These are phyloP conservation scores for Anisodus tanguticus DNA, from an alignment of 257 asterid species.

Conservation along the genomic window DNA sequence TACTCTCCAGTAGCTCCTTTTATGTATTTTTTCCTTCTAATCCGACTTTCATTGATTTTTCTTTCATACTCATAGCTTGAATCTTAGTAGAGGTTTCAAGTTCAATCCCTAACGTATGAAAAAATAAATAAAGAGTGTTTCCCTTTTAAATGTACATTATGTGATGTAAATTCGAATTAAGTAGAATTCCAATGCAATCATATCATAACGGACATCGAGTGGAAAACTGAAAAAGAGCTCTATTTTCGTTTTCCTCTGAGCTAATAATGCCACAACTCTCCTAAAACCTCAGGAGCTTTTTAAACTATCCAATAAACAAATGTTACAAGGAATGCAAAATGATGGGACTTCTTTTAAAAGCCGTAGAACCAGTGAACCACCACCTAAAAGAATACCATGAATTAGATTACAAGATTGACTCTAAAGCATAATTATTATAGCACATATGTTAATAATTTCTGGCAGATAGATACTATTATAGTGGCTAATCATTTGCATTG, in stretches of 20 bases:
- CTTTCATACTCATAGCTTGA: too few relatives aligned
- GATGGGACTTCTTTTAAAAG: background rate
- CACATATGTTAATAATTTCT: background rate
- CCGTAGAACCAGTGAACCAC: background rate
- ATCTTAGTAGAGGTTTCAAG: too few relatives aligned
- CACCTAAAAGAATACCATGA: background rate
- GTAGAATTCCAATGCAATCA: too few relatives aligned
- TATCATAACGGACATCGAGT: too few relatives aligned
- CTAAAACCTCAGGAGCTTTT: background rate
- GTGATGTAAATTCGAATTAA: too few relatives aligned
- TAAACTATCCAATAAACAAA: background rate
- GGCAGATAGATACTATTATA: conserved; percentile 11
- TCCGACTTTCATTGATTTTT: too few relatives aligned
- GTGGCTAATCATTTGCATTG: background rate
- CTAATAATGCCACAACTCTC: background rate
- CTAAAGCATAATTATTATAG: background rate
- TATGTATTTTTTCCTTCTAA: too few relatives aligned
- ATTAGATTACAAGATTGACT: background rate
- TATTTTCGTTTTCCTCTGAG: background rate
- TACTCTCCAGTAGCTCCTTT: too few relatives aligned
- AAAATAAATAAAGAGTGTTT: too few relatives aligned
- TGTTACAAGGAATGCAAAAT: background rate
- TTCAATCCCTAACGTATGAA: too few relatives aligned
- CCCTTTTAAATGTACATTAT: too few relatives aligned
- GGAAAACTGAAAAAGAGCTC: too few relatives aligned